A percentile compares a stretch with the other conserved stretches of the same genome.
phyloP scores from a whole-genome alignment of 2,329 filamentous ascomycete species.

The Cytospora schulzeri region DNA sequence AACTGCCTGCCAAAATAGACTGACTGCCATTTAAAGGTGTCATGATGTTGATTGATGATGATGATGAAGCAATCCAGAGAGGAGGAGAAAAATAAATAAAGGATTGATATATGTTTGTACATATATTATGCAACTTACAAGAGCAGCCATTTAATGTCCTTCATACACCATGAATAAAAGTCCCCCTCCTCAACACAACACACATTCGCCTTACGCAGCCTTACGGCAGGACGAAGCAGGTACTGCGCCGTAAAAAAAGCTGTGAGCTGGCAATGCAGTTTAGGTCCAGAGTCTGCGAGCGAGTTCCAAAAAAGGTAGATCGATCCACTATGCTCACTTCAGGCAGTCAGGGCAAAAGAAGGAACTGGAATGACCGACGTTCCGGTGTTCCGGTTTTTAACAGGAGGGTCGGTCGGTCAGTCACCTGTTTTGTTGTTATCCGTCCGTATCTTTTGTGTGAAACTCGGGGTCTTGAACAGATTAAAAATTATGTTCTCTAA shows the following conservation, averaged over 20 bases:
- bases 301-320: too few relatives aligned
- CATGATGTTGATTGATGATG: neutral
- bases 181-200: too few relatives aligned
- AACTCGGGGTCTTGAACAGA: too few relatives aligned
- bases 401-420: too few relatives aligned
- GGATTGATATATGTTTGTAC: neutral
- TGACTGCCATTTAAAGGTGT: neutral
- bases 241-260: neutral
- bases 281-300: too few relatives aligned
- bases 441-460: too few relatives aligned
- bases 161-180: neutral
- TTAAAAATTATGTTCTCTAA: too few relatives aligned
- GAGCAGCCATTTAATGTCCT: constrained; percentile 24
- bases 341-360: too few relatives aligned
- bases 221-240: neutral
- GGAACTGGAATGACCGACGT: too few relatives aligned
- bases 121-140: constrained; percentile 19
- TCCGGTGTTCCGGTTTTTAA: too few relatives aligned
- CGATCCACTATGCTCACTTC: too few relatives aligned
- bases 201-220: neutral
- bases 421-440: too few relatives aligned
- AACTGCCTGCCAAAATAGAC: neutral
- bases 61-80: neutral
- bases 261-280: neutral
- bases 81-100: neutral